phyloP scores from a whole-genome alignment of 2,329 filamentous ascomycete genomes.

The Alternaria alternata region DNA sequence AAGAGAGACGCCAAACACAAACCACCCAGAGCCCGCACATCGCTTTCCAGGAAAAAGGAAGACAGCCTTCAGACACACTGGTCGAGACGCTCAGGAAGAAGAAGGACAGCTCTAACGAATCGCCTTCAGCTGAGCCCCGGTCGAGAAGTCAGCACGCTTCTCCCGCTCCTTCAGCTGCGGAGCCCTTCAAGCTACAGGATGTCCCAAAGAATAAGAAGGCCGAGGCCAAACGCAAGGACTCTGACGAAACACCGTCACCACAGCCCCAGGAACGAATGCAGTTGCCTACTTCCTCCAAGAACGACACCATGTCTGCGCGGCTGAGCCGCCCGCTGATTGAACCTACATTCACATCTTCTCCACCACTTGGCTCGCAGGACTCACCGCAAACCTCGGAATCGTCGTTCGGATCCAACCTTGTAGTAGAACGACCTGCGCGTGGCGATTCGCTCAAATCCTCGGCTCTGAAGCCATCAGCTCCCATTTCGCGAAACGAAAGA shows the following conservation, averaged over 20 bases:
- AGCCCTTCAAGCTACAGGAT: conserved; percentile 78
- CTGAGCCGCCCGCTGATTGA: conserved; percentile 45
- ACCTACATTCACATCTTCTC: conserved; percentile 48
- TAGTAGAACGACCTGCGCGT: conserved; percentile 60
- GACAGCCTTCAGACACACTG: conserved; percentile 69
- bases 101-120: conserved; percentile 45
- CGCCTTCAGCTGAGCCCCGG: conserved; percentile 59
- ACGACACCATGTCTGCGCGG: conserved; percentile 48
- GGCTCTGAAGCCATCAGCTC: conserved; percentile 54
- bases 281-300: conserved; percentile 51
- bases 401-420: conserved; percentile 51
- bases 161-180: conserved; percentile 43
- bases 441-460: conserved; percentile 65
- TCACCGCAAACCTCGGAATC: conserved; percentile 46
- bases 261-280: conserved; percentile 33
- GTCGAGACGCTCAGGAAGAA: conserved; percentile 62
- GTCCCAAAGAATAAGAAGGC: conserved; percentile 72
- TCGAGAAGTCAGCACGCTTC: conserved; percentile 49
- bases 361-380: conserved; percentile 48
- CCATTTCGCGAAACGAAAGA: conserved; percentile 69
- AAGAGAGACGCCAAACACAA: conserved; percentile 47
- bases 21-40: conserved; percentile 79
- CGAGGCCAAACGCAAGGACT: conserved; percentile 55
- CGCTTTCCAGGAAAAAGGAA: conserved; percentile 85
- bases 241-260: conserved; percentile 50